These are phyloP conservation scores for Cyberlindnera maclurae DNA, from an alignment of 805 yeast species.

Conservation along the genomic window DNA sequence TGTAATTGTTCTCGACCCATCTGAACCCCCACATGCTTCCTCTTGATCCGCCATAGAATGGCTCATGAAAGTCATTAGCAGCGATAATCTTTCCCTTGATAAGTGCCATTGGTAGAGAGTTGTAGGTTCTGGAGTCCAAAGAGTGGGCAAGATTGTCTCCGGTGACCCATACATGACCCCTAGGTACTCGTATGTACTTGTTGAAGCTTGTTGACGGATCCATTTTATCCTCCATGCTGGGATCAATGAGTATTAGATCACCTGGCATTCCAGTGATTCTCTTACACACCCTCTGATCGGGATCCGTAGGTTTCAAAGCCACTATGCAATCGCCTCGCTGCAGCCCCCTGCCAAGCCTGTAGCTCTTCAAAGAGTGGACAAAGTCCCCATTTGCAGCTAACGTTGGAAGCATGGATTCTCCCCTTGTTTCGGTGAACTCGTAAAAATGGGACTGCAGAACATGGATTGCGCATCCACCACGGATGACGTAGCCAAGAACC, in stretches of 20 bases:
- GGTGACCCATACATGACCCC: constrained; percentile 95
- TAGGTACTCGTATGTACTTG: constrained; percentile 70
- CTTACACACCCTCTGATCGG: constrained; percentile 80
- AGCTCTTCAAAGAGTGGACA: constrained; percentile 65
- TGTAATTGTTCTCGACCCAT: constrained; percentile 45
- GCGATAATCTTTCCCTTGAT: constrained; percentile 83
- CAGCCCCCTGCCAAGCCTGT: constrained; percentile 57
- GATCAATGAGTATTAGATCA: constrained; percentile 75
- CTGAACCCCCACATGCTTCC: constrained; percentile 46
- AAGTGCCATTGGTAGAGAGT: constrained; percentile 83
- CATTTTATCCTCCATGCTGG: constrained; percentile 38
- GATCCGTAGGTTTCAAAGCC: constrained; percentile 85
- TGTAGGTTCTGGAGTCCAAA: constrained; percentile 82
- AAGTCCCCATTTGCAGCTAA: constrained; percentile 66
- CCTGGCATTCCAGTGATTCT: constrained; percentile 96
- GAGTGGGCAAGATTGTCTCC: constrained; percentile 90
- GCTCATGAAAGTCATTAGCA: constrained; percentile 49
- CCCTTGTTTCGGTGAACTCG: constrained; percentile 77
- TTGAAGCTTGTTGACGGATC: constrained; percentile 22
- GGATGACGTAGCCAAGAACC: constrained; percentile 22
- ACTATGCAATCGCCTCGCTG: constrained; percentile 83
- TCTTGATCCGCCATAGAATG: constrained; percentile 30
- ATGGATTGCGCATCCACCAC: constrained; percentile 63
- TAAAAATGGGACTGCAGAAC: constrained; percentile 57
- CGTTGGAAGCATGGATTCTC: constrained; percentile 95